A percentile compares a stretch with the other conserved stretches of the same genome.
phyloP scores from a whole-genome alignment of 2,329 filamentous ascomycete genomes.

The Gaeumannomyces tritici region DNA sequence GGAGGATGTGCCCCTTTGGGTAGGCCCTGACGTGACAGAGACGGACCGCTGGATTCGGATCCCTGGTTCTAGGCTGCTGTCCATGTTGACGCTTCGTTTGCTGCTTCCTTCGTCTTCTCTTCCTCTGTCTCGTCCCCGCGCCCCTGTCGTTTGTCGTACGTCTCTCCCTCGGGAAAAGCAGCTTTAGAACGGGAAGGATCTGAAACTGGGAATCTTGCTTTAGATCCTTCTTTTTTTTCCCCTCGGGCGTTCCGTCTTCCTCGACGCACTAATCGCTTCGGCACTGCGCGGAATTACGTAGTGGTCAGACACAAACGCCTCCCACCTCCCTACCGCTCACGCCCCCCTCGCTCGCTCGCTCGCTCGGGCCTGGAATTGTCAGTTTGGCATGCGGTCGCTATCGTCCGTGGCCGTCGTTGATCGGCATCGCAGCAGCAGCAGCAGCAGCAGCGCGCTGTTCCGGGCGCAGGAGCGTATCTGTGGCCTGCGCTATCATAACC shows the following conservation, averaged over 20 bases:
- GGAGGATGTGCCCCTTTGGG: not conserved
- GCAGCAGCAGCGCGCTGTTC: too few relatives aligned
- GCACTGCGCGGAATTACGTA: not conserved
- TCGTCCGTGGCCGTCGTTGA: not conserved
- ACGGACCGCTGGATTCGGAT: not conserved
- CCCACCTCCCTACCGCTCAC: not conserved
- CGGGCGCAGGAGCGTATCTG: not conserved
- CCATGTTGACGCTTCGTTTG: not conserved
- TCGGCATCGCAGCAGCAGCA: not conserved
- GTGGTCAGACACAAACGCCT: not conserved
- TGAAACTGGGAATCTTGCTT: not conserved
- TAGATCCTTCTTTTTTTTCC: not conserved
- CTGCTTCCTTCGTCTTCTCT: slow-evolving; percentile 7
- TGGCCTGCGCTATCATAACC: not conserved
- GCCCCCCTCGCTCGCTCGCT: too few relatives aligned
- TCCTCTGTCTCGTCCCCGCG: not conserved
- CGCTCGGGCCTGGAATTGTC: not conserved
- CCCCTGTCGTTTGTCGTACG: not conserved
- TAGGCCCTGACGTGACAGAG: not conserved
- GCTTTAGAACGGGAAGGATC: not conserved
- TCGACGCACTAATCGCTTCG: not conserved
- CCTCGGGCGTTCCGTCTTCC: not conserved
- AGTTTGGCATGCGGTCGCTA: not conserved
- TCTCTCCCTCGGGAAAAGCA: not conserved
- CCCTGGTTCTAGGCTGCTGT: not conserved